These are phyloP conservation scores for Alternaria brassicicola DNA, from an alignment of 2,329 filamentous ascomycete genomes.

Conservation along the genomic window DNA sequence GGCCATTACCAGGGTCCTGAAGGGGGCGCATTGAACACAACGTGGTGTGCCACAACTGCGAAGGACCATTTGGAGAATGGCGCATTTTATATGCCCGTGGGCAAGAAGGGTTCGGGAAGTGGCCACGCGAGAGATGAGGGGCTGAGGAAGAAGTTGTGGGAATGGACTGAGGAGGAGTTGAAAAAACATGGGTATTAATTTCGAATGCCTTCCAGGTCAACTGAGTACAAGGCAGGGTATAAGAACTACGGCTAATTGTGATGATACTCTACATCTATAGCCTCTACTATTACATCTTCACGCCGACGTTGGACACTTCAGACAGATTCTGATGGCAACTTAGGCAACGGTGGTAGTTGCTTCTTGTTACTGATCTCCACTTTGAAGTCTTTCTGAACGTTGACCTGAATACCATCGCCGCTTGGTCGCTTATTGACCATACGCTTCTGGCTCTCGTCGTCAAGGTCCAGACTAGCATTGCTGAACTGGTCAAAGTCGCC, in stretches of 20 bases:
- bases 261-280: not conserved
- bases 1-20: constrained; percentile 36
- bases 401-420: constrained; percentile 2
- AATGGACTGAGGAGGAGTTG: constrained; percentile 47
- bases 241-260: not conserved
- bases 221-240: not conserved
- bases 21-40: constrained; percentile 51
- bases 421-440: not conserved
- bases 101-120: constrained; percentile 30
- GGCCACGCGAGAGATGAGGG: constrained; percentile 36
- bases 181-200: constrained; percentile 39
- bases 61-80: constrained; percentile 50
- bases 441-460: constrained; percentile 2
- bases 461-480: not conserved
- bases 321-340: not conserved
- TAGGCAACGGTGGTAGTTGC: not conserved
- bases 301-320: not conserved
- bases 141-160: constrained; percentile 47
- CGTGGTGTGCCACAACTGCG: constrained; percentile 50
- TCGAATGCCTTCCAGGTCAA: not conserved
- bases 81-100: constrained; percentile 51
- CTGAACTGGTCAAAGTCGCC: constrained; percentile 5
- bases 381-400: constrained; percentile 7
- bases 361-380: not conserved
- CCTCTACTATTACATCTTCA: not conserved